A percentile compares a stretch with the other conserved stretches of the same genome.
These are phyloP conservation scores for Yarrowia sp. DNA, from an alignment of 805 yeast species.

Conservation along the genomic window DNA sequence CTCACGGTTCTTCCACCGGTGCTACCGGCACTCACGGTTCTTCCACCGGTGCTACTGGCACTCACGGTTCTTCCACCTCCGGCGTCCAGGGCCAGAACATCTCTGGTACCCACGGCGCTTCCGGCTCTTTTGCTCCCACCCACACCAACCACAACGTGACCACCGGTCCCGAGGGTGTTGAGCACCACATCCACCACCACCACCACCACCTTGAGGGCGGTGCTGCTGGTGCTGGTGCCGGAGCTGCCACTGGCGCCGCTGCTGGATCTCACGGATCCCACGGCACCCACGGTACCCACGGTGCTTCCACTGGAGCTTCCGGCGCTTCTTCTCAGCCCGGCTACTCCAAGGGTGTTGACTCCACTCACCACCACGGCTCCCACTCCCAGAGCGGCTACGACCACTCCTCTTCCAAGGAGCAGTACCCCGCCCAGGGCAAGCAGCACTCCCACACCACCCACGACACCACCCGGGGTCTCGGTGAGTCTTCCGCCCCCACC, in stretches of 20 bases:
- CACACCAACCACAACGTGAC: constrained; percentile 19
- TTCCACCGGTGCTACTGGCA: background rate
- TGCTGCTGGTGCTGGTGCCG: constrained; percentile 18
- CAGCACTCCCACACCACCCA: constrained; percentile 22
- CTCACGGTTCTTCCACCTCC: constrained; percentile 10
- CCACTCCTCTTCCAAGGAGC: constrained; percentile 15
- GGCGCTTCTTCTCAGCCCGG: constrained; percentile 29
- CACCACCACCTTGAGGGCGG: constrained; percentile 21
- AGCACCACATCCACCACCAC: constrained; percentile 32
- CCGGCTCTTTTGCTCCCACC: constrained; percentile 28
- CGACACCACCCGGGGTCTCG: constrained; percentile 8
- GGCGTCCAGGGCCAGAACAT: constrained; percentile 19
- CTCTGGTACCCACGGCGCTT: constrained; percentile 31
- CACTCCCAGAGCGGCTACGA: constrained; percentile 35
- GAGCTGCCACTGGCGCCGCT: constrained; percentile 23
- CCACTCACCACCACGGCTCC: constrained; percentile 28
- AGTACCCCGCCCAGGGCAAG: constrained; percentile 34
- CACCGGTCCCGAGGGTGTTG: constrained; percentile 17
- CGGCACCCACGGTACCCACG: constrained; percentile 2
- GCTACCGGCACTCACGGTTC: background rate
- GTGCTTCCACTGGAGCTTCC: background rate
- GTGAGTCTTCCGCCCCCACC: background rate
- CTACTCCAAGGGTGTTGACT: constrained; percentile 8
- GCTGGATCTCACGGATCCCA: constrained; percentile 6
- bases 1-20: constrained; percentile 6